Base-by-base conservation (phyloP, 2,329 filamentous ascomycete species). In the Fusarium albidum region DNA sequence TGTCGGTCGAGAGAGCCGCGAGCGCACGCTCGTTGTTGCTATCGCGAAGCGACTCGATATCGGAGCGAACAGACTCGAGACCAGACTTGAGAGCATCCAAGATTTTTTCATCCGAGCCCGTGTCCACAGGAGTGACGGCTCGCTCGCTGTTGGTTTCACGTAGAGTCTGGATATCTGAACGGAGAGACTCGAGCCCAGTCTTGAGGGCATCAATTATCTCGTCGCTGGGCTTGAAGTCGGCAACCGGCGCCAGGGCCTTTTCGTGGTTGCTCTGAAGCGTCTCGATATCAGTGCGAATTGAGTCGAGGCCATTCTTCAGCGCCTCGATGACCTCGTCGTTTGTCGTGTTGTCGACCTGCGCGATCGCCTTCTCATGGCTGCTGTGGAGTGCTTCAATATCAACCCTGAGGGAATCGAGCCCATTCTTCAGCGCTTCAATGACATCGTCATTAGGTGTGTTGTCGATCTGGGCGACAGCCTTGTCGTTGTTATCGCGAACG, bases 161-260 rank as follows among this genome's bases (percentile, higher is more conserved):
- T 3, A 92, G 76, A 11, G 84, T 81, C 49, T 87, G 81, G 4
- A 93, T 89, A 42, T 96, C 92, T 2, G 83, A 80, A 49, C 86
- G 87, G 18, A 96, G 79, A 35, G 81, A 81, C 34, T 88, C 85
- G 9, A 96, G 77, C 0, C 91, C 92, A n/a, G 86, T 82, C 69
- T 89, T 94, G 46, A 96, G 79, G 0, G 89, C 90, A 57, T 96
- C 89, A 1, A 96, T 78, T 41, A 96, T 91, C 72, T 96, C 91
- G 57, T 94, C 89, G 51, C 88, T 92, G 39, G 89, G 83, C 3
- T 87, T 91, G 70, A 90, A 82, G 60, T 94, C 91, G 0, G 84
- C 75, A 5, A 91, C 88, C 71, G 81, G 75, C 4, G 61, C 73
- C 69, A 63, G 73, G n/a, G 61, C 57, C 28, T 57, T 66, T 29